Evolutionary conservation across 371 early-diverging fungal genomes (phyloP).

Genomic region (Apophysomyces sp.): DNA sequence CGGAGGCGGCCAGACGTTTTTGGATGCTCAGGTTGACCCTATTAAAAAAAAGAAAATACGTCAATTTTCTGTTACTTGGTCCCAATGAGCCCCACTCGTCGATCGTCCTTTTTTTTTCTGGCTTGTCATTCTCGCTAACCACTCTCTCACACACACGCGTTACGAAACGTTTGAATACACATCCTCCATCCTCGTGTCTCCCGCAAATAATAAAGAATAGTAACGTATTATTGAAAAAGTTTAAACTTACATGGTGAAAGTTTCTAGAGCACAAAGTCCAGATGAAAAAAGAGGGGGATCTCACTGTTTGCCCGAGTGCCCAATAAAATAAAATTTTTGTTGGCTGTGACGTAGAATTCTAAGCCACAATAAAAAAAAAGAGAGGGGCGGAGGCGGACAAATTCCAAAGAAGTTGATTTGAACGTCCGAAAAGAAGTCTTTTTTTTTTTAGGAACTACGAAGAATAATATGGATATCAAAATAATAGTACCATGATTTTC

Average conservation of each 20-base stretch:
- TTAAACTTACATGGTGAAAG: neutral
- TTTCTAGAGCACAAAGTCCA: conserved; percentile 4
- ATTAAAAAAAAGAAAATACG: neutral
- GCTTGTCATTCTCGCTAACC: neutral
- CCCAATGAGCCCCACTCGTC: neutral
- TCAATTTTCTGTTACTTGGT: neutral
- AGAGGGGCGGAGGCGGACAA: neutral
- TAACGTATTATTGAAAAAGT: neutral
- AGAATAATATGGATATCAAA: no score
- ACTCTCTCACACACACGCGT: neutral
- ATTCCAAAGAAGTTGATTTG: neutral
- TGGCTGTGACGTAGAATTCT: neutral
- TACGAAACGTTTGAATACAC: neutral
- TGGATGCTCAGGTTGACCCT: conserved; percentile 87
- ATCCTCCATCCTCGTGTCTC: neutral
- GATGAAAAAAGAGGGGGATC: conserved; percentile 4
- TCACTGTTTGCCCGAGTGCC: conserved; percentile 1
- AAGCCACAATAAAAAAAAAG: neutral
- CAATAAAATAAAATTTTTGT: conserved; percentile 2
- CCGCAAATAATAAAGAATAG: neutral
- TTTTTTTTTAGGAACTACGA: neutral
- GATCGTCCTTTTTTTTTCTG: neutral
- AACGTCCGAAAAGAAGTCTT: no score
- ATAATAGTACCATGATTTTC: no score
- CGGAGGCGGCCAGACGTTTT: conserved; percentile 97